phyloP scores from a whole-genome alignment of 306 rosid species.

The Vicia villosa region DNA sequence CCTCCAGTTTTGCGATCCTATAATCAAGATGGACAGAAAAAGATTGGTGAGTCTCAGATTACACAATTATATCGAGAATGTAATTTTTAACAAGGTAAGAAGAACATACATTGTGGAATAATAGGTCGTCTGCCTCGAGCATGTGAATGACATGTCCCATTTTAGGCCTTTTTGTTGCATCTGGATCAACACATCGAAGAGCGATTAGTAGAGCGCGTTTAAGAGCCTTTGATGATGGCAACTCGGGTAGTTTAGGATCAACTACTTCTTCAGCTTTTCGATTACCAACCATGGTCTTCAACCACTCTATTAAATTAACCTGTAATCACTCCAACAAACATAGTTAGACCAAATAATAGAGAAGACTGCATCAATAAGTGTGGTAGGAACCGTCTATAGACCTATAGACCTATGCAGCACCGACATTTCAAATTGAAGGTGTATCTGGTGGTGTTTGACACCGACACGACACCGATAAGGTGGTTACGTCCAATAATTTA shows the following conservation, averaged over 20 bases:
- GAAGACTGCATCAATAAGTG: not conserved
- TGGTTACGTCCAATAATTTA: not conserved
- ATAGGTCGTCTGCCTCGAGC: conserved; percentile 91
- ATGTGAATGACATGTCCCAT: conserved; percentile 98
- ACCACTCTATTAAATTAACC: conserved; percentile 94
- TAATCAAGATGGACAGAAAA: conserved; percentile 13
- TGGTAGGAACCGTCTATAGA: conserved; percentile 1
- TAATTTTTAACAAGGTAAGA: not conserved
- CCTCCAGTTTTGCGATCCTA: conserved; percentile 63
- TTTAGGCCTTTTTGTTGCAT: conserved; percentile 92
- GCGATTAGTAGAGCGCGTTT: conserved; percentile 85
- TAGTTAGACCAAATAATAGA: conserved; percentile 29
- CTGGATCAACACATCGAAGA: conserved; percentile 93
- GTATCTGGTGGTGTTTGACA: too few species aligned
- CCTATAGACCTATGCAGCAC: not conserved
- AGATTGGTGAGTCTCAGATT: not conserved
- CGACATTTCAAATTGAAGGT: not conserved
- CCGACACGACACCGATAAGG: too few species aligned
- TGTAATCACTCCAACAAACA: conserved; percentile 35
- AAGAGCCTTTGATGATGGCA: conserved; percentile 90
- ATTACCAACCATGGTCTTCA: conserved; percentile 85
- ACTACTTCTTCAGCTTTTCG: conserved; percentile 81
- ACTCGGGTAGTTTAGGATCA: conserved; percentile 84
- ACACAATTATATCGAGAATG: not conserved
- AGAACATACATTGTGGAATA: conserved; percentile 62